Evolutionary conservation across 2,329 filamentous ascomycete species (phyloP).

Genomic region (Exophiala sideris): DNA sequence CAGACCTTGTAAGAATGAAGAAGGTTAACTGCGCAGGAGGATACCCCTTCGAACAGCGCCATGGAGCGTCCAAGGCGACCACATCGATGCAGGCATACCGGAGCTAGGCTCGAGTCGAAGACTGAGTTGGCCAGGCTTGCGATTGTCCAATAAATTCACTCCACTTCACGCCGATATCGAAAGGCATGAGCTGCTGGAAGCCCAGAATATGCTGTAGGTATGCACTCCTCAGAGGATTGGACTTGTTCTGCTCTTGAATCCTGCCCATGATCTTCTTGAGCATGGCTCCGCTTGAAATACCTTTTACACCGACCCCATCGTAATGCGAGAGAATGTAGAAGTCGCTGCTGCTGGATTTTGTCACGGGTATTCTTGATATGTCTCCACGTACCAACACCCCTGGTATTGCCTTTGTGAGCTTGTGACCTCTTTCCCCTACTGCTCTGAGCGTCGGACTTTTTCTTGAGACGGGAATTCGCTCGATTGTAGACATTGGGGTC

Average conservation of each 20-base stretch:
- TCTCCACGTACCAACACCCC: constrained; percentile 4
- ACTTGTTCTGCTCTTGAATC: constrained; percentile 9
- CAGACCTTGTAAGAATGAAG: constrained; percentile 12
- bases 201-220: constrained; percentile 24
- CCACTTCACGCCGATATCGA: constrained; percentile 24
- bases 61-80: constrained; percentile 14
- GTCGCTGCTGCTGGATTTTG: constrained; percentile 11
- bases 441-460: no score
- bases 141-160: constrained; percentile 18
- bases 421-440: background rate
- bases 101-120: constrained; percentile 17
- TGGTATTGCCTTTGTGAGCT: background rate
- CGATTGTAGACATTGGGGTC: no score
- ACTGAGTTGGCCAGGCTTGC: constrained; percentile 17
- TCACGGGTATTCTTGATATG: background rate
- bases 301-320: constrained; percentile 25
- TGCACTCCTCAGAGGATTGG: constrained; percentile 11
- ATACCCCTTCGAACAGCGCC: constrained; percentile 21
- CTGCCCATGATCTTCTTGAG: constrained; percentile 22
- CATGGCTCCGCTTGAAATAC: constrained; percentile 23
- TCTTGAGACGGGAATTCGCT: no score
- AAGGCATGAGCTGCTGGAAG: constrained; percentile 26
- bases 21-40: constrained; percentile 18
- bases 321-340: constrained; percentile 20
- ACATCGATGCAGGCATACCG: constrained; percentile 9